Evolutionary conservation across 139 green algal genomes (phyloP), one percentile per base, ranked within the genome.

Genomic region (Nannochloris sp.): DNA sequence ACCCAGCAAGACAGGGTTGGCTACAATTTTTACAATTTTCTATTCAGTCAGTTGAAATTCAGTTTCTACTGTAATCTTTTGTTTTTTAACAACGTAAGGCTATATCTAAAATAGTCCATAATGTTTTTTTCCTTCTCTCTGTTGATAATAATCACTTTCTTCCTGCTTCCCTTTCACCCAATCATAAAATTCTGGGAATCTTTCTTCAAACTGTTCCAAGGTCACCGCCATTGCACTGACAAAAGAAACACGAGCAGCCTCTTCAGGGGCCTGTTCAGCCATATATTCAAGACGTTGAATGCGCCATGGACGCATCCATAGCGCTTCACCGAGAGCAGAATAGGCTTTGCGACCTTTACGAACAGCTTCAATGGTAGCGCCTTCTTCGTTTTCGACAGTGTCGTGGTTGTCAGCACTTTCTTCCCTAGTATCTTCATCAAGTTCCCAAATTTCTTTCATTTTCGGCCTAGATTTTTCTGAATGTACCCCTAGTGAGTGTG

Each of bases 151-250:
- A n/a, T n/a, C n/a, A n/a, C n/a, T n/a, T n/a, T n/a, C n/a, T n/a
- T n/a, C n/a, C n/a, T n/a, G n/a, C n/a, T n/a, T 9, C 12, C 24
- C 24, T 57, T 25, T 23, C 31, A 57, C 47, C 56, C 56, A 64
- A 30, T 64, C 56, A 47, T 64, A 23, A 64, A 64, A 64, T 24
- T 64, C 23, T 38, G 24, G n/a, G 14, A 38, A 64, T 23, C 56
- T 23, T 19, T 48, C 24, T 13, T 64, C 29, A 25, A 64, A 64
- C 19, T 25, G 36, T n/a, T 64, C 23, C 7, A 38, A 48, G 10
- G 29, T 23, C 25, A 64, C 56, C 29, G 56, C 46, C n/a, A 64
- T 15, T 25, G 56, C 37, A 48, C 29, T 24, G n/a, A 64, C 37
- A 24, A 64, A 48, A 13, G 56, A 64, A 10, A 64, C n/a, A 19